These are phyloP conservation scores for Lodderomyces theae DNA, from an alignment of 1,139 yeast genomes.

Conservation along the genomic window DNA sequence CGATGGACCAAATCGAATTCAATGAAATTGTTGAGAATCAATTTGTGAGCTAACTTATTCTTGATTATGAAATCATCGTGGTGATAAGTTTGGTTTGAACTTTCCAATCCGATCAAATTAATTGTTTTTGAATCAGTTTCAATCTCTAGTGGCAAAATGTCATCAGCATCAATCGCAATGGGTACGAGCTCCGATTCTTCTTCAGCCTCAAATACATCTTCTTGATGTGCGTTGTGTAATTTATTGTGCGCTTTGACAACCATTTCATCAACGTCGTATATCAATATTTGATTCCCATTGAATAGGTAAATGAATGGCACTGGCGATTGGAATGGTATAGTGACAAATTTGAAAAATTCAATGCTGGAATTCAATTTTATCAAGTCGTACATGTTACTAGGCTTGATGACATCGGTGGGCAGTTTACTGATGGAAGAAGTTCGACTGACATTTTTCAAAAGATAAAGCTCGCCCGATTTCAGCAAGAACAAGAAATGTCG, in stretches of 20 bases:
- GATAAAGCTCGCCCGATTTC: conserved; percentile 37
- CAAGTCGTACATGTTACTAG: conserved; percentile 38
- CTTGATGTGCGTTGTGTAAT: conserved; percentile 8
- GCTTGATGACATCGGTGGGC: conserved; percentile 12
- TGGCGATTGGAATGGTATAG: conserved; percentile 19
- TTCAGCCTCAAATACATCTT: conserved; percentile 24
- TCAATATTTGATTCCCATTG: conserved; percentile 28
- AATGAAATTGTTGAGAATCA: conserved; percentile 38
- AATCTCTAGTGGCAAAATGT: conserved; percentile 29
- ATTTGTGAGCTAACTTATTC: conserved; percentile 28
- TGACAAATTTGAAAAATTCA: conserved; percentile 32
- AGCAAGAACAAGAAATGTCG: conserved; percentile 37
- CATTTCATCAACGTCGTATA: conserved; percentile 32
- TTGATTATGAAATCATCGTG: conserved; percentile 21
- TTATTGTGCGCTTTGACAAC: conserved; percentile 25
- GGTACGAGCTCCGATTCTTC: conserved; percentile 22
- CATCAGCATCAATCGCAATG: conserved; percentile 26
- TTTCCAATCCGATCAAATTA: conserved; percentile 38
- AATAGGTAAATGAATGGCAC: conserved; percentile 26
- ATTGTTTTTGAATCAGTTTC: conserved; percentile 14
- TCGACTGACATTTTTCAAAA: conserved; percentile 32
- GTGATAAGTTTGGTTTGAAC: conserved; percentile 21
- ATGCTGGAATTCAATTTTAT: conserved; percentile 30
- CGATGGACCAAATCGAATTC: conserved; percentile 36
- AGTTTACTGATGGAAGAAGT: conserved; percentile 9